phyloP scores from a whole-genome alignment of 2,329 filamentous ascomycete species.

The Drechslerella dactyloides region DNA sequence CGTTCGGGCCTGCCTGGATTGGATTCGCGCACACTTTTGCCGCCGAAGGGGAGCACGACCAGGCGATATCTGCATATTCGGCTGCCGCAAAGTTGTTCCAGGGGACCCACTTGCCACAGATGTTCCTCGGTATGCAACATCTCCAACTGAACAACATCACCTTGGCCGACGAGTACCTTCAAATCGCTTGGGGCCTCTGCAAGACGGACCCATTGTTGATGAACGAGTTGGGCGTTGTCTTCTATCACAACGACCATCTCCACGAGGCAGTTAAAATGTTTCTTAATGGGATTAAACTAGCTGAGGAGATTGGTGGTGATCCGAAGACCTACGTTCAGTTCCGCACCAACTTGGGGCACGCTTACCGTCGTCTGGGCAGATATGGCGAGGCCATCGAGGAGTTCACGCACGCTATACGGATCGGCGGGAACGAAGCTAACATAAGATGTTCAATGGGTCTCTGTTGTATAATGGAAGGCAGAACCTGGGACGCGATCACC shows the following conservation, averaged over 20 bases:
- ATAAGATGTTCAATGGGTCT: conserved; percentile 84
- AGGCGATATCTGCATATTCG: conserved; percentile 96
- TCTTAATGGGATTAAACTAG: conserved; percentile 75
- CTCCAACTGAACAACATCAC: conserved; percentile 93
- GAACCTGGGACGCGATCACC: conserved; percentile 76
- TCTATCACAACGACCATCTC: conserved; percentile 85
- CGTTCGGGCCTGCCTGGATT: conserved; percentile 97
- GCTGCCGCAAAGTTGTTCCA: conserved; percentile 94
- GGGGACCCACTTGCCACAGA: conserved; percentile 91
- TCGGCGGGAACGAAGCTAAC: conserved; percentile 74
- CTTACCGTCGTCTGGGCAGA: conserved; percentile 74
- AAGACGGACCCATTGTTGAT: conserved; percentile 85
- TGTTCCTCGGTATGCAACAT: conserved; percentile 98
- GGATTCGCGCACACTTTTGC: conserved; percentile 98
- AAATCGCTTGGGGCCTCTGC: conserved; percentile 82
- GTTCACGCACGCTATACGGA: conserved; percentile 85
- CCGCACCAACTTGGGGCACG: conserved; percentile 86
- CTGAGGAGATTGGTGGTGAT: conserved; percentile 80
- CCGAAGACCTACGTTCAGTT: conserved; percentile 81
- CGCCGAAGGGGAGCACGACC: conserved; percentile 95
- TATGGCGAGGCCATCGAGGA: conserved; percentile 75
- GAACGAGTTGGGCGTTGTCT: conserved; percentile 95
- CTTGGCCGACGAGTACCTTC: conserved; percentile 90
- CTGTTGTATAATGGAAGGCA: conserved; percentile 77
- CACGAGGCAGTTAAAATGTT: conserved; percentile 79